These are phyloP conservation scores for Tuber calosporum DNA, from an alignment of 495 filamentous ascomycete genomes.

Conservation along the genomic window DNA sequence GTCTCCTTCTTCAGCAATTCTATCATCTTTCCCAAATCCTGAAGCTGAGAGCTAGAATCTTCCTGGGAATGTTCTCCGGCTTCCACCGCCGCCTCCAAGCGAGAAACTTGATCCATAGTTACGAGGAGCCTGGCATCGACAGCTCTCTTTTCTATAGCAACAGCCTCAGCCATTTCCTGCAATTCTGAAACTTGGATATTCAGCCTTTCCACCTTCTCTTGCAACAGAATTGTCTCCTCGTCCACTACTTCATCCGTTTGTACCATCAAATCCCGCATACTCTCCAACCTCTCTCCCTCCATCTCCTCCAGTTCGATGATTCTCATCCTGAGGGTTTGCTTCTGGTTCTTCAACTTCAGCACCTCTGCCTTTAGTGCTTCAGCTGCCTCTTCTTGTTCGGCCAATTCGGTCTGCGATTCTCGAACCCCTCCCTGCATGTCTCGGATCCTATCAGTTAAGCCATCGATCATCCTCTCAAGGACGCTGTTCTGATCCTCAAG, in stretches of 20 bases:
- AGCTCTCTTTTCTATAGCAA: slow-evolving; percentile 16
- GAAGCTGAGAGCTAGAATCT: slow-evolving; percentile 13
- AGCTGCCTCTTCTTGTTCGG: slow-evolving; percentile 15
- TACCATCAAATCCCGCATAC: slow-evolving; percentile 19
- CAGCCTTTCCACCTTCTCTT: slow-evolving; percentile 21
- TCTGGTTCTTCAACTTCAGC: slow-evolving; percentile 17
- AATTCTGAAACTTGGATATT: slow-evolving; percentile 25
- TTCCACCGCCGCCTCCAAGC: slow-evolving; percentile 22
- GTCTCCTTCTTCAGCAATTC: slow-evolving; percentile 6
- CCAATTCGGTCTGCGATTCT: slow-evolving; percentile 13
- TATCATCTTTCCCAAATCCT: slow-evolving; percentile 12
- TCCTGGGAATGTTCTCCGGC: slow-evolving; percentile 15
- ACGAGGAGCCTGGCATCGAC: slow-evolving; percentile 5
- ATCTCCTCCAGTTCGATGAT: slow-evolving; percentile 34
- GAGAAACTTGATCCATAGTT: slow-evolving; percentile 14
- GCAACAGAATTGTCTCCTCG: slow-evolving; percentile 22
- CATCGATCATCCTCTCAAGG: slow-evolving; percentile 24
- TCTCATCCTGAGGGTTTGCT: slow-evolving; percentile 19
- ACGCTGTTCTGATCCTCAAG: slow-evolving; percentile 29
- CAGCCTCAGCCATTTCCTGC: slow-evolving; percentile 23
- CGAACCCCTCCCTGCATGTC: slow-evolving; percentile 29
- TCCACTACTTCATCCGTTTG: slow-evolving; percentile 37
- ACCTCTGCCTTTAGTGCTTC: slow-evolving; percentile 20
- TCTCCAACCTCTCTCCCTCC: slow-evolving; percentile 35
- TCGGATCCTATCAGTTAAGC: slow-evolving; percentile 16